Conservation (phyloP, 2,329 filamentous ascomycete genomes). For the Aspergillus fumigatus region DNA sequence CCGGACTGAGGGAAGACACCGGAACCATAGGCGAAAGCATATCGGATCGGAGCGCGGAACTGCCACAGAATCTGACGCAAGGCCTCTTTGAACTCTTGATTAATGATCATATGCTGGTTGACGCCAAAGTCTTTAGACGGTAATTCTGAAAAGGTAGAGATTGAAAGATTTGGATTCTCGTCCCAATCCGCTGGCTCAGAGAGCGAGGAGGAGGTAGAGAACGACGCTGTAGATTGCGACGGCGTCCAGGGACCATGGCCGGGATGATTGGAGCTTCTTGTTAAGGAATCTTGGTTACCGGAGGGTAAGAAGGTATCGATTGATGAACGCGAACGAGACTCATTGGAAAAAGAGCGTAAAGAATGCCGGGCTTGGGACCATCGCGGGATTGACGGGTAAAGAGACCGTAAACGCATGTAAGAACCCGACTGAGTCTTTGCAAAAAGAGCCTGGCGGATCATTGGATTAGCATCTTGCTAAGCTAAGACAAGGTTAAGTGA, state of each 20-base stretch:
- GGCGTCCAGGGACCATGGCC: slow-evolving; percentile 10
- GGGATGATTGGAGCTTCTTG: slow-evolving; percentile 10
- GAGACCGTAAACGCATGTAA: slow-evolving; percentile 19
- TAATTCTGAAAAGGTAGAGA: slow-evolving; percentile 70
- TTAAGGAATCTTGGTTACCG: slow-evolving; percentile 13
- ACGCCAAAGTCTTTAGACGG: slow-evolving; percentile 80
- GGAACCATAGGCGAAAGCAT: slow-evolving; percentile 95
- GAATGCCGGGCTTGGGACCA: slow-evolving; percentile 14
- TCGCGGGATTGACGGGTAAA: slow-evolving; percentile 14
- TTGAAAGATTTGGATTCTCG: slow-evolving; percentile 65
- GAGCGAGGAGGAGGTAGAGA: slow-evolving; percentile 29
- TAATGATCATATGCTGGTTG: slow-evolving; percentile 95
- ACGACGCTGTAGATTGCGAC: slow-evolving; percentile 20
- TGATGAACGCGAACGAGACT: slow-evolving; percentile 17
- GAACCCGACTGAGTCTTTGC: slow-evolving; percentile 16
- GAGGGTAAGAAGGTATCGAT: slow-evolving; percentile 10
- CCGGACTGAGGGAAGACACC: slow-evolving; percentile 84
- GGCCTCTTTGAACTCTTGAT: slow-evolving; percentile 90
- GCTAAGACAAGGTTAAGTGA: background rate
- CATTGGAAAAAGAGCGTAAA: slow-evolving; percentile 28
- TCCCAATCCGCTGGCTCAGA: slow-evolving; percentile 62
- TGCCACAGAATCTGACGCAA: slow-evolving; percentile 83
- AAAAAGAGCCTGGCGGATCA: slow-evolving; percentile 19
- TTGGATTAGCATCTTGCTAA: slow-evolving; percentile 3
- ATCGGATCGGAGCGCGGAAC: slow-evolving; percentile 88